Base-by-base conservation (phyloP, 1,139 yeast genomes). In the Casaregolazyma lundiana region DNA sequence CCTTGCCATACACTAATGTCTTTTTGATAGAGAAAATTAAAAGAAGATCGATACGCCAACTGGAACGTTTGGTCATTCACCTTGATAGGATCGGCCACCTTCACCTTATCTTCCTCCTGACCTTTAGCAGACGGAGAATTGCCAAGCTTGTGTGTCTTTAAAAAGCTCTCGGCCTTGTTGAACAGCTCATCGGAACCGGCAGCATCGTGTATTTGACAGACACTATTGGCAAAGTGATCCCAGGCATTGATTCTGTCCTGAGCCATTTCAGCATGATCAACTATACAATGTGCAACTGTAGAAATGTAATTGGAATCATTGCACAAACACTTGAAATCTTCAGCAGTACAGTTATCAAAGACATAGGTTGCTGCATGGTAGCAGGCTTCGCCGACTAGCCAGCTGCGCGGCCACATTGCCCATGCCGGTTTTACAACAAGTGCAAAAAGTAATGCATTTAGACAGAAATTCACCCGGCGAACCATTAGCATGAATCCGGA, bases 1-100 rank as follows among this genome's bases (percentile, higher is more conserved):
- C 70, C 70, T 17, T 61, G 61, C 64, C 65, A 60, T 2, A 59
- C 58, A n/a, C 66, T 51, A 13, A 53, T 46, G 21, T 62, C 66
- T 42, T 64, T 64, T 45, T 64, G 61, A 40, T 51, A 44, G 37
- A 62, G 52, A 35, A 56, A 58, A 40, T 63, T 54, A 37, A 50
- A 44, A 39, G 60, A 55, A 2, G 59, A 44, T 36, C 43, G 29
- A 40, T 49, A 49, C 22, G 52, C 47, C 15, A 22, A 41, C 24
- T 46, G 39, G 30, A 40, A 55, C 21, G 41, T 41, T 15, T 38
- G 41, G n/a, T 46, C 49, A 30, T 37, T 15, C 15, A 53, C 44
- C 3, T 26, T 17, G 1, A 53, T 47, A 2, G 58, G 57, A 22
- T 46, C 32, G 2, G 26, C 34, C 8, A 34, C 37, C 13, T 39